Base-by-base conservation (phyloP, 768 basidiomycete species). In the Mycena floridula region DNA sequence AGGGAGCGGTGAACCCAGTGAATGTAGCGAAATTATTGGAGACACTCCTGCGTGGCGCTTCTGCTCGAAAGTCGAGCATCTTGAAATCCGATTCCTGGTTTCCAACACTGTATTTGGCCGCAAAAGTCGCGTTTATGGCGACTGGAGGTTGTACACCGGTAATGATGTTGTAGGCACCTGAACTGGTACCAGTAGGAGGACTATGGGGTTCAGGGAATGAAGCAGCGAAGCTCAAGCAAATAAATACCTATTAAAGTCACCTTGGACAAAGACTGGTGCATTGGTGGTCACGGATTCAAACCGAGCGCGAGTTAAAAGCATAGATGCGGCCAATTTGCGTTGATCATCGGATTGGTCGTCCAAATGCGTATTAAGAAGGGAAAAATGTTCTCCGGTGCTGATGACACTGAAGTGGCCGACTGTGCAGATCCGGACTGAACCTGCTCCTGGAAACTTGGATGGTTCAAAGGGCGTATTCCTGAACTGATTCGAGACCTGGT, bases 291-390 rank as follows among this genome's bases (percentile, higher is more conserved):
- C 55, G 2, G 73, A 73, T 52, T 78, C 78, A 52, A 67, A 76
- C 12, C 67, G 62, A 5, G 74, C 74, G 15, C 78, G 68, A 25
- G 62, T 58, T 38, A 79, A 67, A 16, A 79, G 51, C 54, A 81
- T 60, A 5, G 76, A 77, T 3, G 76, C 78, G 20, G 67, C 76
- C 15, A 76, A 61, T 23, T 63, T 66, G 21, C 78, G 65, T 54
- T 78, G 73, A 2, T 50, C 65, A 42, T 80, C 78, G 16, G 74
- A 78, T 39, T 64, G 64, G 45, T 80, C 64, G 58, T 80, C 78
- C 24, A 79, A 57, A 54, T 79, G 77, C 1, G 74, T 73, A 57
- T 79, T 80, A 24, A 79, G 62, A 7, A 72, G 49, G 2, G 68
- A 64, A 45, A 79, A 65, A 11, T 57, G 54, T 20, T 49, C 50